Conservation (phyloP, 148 eudicot genomes). For the Rhododendron molle region DNA sequence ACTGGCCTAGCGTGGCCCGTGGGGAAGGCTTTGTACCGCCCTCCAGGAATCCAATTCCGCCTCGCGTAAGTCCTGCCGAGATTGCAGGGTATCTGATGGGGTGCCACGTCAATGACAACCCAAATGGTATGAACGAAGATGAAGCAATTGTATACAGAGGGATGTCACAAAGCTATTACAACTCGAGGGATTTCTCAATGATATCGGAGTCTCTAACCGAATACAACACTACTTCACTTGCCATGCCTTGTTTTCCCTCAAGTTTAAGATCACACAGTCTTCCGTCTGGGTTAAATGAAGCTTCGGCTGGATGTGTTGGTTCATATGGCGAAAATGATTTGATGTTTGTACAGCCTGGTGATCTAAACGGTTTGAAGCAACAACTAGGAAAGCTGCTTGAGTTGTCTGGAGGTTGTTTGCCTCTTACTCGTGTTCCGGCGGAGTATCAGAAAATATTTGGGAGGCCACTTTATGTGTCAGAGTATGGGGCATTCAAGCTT, state of each 20-base stretch:
- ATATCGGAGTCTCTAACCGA: conserved; percentile 47
- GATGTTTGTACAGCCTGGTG: conserved; percentile 84
- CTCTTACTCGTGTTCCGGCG: conserved; percentile 54
- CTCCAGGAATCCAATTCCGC: conserved; percentile 28
- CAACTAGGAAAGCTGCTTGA: conserved; percentile 79
- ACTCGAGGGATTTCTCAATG: conserved; percentile 42
- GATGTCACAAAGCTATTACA: conserved; percentile 43
- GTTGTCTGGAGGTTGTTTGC: conserved; percentile 62
- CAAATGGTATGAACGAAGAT: conserved; percentile 57
- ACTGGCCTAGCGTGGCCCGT: conserved; percentile 92
- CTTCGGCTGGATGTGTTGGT: conserved; percentile 16
- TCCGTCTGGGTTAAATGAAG: conserved; percentile 53
- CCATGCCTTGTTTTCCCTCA: conserved; percentile 32
- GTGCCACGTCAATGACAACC: conserved; percentile 39
- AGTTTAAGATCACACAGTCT: conserved; percentile 49
- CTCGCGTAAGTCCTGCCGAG: conserved; percentile 37
- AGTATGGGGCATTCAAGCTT: conserved; percentile 76
- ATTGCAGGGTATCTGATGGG: conserved; percentile 39
- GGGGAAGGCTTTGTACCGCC: conserved; percentile 88
- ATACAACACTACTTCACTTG: conserved; percentile 32
- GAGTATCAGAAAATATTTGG: conserved; percentile 80
- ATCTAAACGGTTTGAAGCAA: conserved; percentile 66
- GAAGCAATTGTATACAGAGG: conserved; percentile 88
- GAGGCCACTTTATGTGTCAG: conserved; percentile 68
- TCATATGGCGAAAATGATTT: conserved; percentile 36